Base-by-base conservation (phyloP, 2,329 filamentous ascomycete species). In the Grosmannia huntii region DNA sequence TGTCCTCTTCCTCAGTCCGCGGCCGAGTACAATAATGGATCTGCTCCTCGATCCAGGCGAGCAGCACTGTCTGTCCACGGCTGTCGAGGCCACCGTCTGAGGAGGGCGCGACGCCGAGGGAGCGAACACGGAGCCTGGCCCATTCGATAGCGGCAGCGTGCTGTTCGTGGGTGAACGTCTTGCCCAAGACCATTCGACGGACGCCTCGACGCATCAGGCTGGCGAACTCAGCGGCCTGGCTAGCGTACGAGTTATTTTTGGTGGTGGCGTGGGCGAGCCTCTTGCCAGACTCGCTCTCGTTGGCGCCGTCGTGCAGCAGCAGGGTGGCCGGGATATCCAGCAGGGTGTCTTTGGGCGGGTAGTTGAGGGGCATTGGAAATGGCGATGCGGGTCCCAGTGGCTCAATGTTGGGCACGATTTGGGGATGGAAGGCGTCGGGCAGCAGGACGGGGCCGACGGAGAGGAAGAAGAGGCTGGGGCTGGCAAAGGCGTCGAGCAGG, bases 401-500 rank as follows among this genome's bases (percentile, higher is more conserved):
- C 38, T 21, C 19, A 4, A 9, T 21, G 19, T n/a, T 19, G 16
- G 19, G 41, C 16, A 44, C 41, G 16, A 1, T 3, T 19, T n/a
- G 19, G 25, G 16, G 2, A 12, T 16, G 3, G 12, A 60, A 59
- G 12, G 51, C 44, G 2, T 72, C 71, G 1, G 68, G 68, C 0
- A 79, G 78, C 0, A 76, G 69, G 0, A 70, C 62, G 5, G 81
- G 59, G 0, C 76, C 78, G 0, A 81, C 68, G 0, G 73, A 77
- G 55, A 79, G 78, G 63, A 85, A 84, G 64, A 85, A 78, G 1
- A 85, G 71, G 56, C 73, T 72, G 0, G 83, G 75, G 60, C 80
- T 83, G 5, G 75, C 80, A 66, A 85, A 85, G 0, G 78, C 68
- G 62, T 86, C 83, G 61, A 85, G 84, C 33, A 83, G 66, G 59